phyloP scores from a whole-genome alignment of 441 rosid species.

The Erodium moschatum region DNA sequence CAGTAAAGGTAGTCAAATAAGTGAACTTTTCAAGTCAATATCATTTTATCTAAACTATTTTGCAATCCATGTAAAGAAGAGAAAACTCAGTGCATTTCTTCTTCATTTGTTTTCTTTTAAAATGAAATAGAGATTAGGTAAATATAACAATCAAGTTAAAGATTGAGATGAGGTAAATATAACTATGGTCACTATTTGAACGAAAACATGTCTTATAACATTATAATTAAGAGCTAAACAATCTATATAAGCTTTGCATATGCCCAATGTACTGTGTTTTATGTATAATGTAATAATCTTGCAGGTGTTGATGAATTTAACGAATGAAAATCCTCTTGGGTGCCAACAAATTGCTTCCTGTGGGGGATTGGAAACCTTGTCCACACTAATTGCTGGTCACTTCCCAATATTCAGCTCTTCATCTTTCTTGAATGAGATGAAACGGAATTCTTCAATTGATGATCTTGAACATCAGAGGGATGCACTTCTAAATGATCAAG shows the following conservation, averaged over 20 bases:
- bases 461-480: constrained; percentile 32
- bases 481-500: constrained; percentile 65
- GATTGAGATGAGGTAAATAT: not conserved
- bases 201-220: too few relatives aligned
- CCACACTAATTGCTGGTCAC: constrained; percentile 60
- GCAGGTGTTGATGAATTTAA: constrained; percentile 96
- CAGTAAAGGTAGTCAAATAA: constrained; percentile 55
- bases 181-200: too few relatives aligned
- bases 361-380: constrained; percentile 77
- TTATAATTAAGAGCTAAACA: not conserved
- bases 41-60: constrained; percentile 3
- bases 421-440: constrained; percentile 28
- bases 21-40: not conserved
- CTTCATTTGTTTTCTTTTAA: not conserved
- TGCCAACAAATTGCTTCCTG: constrained; percentile 78
- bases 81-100: not conserved
- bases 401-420: constrained; percentile 59
- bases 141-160: not conserved
- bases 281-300: not conserved
- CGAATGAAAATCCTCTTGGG: constrained; percentile 74
- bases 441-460: constrained; percentile 23
- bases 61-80: not conserved
- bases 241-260: not conserved
- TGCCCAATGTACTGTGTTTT: not conserved
- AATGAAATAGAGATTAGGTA: not conserved